Evolutionary conservation across 192 early-diverging fungal species (phyloP).

Genomic region (Haplosporangium gracile): DNA sequence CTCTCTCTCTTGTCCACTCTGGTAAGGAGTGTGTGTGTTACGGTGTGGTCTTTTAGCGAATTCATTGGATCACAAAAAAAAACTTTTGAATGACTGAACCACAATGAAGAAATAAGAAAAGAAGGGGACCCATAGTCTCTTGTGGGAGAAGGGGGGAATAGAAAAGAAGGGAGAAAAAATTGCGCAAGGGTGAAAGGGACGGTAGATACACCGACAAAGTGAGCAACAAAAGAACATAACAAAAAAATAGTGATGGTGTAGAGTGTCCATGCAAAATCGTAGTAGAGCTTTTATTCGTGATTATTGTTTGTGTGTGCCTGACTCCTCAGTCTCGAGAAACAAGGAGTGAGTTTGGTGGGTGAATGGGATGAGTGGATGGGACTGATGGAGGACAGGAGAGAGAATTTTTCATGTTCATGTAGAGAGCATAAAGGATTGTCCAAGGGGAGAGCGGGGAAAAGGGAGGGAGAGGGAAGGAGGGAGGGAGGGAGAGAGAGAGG

Average conservation of each 20-base stretch:
- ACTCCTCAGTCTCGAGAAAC: slow-evolving; percentile 7
- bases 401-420: neutral
- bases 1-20: neutral
- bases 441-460: neutral
- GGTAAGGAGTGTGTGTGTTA: neutral
- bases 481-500: neutral
- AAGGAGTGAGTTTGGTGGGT: neutral
- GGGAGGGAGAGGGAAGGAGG: neutral
- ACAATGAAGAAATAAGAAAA: neutral
- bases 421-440: slow-evolving; percentile 10
- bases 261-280: neutral
- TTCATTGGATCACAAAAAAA: neutral
- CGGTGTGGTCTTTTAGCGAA: neutral
- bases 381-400: neutral
- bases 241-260: neutral
- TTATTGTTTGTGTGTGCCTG: neutral
- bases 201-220: neutral
- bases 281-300: neutral
- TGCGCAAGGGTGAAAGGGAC: neutral
- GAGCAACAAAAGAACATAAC: neutral
- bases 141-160: neutral
- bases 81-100: neutral
- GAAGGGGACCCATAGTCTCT: neutral
- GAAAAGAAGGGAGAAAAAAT: neutral
- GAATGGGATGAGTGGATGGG: neutral